Percentiles rank a stretch among this genome's conserved stretches.
Conservation (phyloP, 805 yeast species). For the Tetrapisispora pingtungensis region DNA sequence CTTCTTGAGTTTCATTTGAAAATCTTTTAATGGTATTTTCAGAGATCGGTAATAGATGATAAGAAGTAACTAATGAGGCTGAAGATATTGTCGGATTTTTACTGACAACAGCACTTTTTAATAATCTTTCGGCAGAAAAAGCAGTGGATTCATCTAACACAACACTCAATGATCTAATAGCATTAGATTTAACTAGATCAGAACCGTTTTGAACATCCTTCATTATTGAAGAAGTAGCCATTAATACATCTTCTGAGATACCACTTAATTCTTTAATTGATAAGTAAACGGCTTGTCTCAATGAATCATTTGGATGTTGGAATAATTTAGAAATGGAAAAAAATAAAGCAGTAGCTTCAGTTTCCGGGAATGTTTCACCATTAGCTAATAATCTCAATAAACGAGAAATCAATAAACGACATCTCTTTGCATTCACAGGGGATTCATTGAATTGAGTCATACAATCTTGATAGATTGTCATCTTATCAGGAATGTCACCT, state of each 20-base stretch:
- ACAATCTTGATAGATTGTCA: slow-evolving; percentile 96
- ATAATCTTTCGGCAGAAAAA: slow-evolving; percentile 82
- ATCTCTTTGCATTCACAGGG: slow-evolving; percentile 79
- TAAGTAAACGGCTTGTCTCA: slow-evolving; percentile 88
- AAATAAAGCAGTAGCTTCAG: slow-evolving; percentile 86
- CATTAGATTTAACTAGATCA: slow-evolving; percentile 80
- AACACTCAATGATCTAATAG: slow-evolving; percentile 81
- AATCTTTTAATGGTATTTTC: slow-evolving; percentile 89
- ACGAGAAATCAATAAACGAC: slow-evolving; percentile 74
- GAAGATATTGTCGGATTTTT: slow-evolving; percentile 78
- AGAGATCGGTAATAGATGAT: slow-evolving; percentile 81
- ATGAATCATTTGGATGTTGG: slow-evolving; percentile 72
- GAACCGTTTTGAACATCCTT: slow-evolving; percentile 92
- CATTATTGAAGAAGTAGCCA: slow-evolving; percentile 98
- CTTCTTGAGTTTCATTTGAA: slow-evolving; percentile 88
- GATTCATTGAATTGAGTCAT: slow-evolving; percentile 84
- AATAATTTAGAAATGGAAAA: slow-evolving; percentile 90
- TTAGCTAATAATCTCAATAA: slow-evolving; percentile 70
- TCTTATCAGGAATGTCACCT: slow-evolving; percentile 74
- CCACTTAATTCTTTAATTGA: slow-evolving; percentile 86
- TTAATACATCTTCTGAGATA: slow-evolving; percentile 81
- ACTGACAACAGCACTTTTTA: slow-evolving; percentile 89
- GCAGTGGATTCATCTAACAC: slow-evolving; percentile 87
- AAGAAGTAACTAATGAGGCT: slow-evolving; percentile 89
- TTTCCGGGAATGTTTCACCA: slow-evolving; percentile 80